Conservation (phyloP, 495 filamentous ascomycete genomes). For the Hypoxylon perforatum region DNA sequence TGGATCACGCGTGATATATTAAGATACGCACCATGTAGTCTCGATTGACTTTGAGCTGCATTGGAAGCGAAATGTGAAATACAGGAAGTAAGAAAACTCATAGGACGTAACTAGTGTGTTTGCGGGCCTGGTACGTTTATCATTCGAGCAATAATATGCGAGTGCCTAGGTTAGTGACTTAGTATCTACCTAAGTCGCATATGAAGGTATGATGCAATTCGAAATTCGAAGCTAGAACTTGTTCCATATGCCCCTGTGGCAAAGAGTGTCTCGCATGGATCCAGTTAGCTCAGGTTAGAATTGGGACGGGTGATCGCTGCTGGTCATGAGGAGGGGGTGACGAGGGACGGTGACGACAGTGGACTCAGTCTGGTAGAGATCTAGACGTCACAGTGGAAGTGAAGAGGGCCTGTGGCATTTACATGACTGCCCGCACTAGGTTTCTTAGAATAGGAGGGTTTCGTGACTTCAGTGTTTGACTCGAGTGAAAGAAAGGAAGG, state of each 20-base stretch:
- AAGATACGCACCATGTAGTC: neutral
- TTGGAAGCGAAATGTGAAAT: neutral
- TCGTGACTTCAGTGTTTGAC: conserved; percentile 2
- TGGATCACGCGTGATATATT: conserved; percentile 29
- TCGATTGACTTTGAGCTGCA: neutral
- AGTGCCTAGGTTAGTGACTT: neutral
- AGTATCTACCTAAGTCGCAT: neutral
- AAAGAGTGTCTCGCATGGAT: neutral
- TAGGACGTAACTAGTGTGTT: neutral
- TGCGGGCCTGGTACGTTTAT: conserved; percentile 19
- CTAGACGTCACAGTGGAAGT: conserved; percentile 6
- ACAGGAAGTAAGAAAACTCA: neutral
- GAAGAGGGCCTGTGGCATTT: conserved; percentile 7
- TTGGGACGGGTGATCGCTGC: neutral
- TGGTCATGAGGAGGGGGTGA: neutral
- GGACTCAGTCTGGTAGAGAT: neutral
- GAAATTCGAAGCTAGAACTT: neutral
- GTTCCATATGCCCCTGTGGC: neutral
- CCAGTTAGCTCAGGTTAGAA: neutral
- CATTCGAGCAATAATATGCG: no score
- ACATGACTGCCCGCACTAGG: conserved; percentile 11
- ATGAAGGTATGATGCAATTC: neutral
- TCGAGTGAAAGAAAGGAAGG: neutral
- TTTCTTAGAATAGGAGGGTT: neutral
- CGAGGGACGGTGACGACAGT: conserved; percentile 10